phyloP scores from a whole-genome alignment of 2,329 filamentous ascomycete species.

The Cytospora paraplurivora region DNA sequence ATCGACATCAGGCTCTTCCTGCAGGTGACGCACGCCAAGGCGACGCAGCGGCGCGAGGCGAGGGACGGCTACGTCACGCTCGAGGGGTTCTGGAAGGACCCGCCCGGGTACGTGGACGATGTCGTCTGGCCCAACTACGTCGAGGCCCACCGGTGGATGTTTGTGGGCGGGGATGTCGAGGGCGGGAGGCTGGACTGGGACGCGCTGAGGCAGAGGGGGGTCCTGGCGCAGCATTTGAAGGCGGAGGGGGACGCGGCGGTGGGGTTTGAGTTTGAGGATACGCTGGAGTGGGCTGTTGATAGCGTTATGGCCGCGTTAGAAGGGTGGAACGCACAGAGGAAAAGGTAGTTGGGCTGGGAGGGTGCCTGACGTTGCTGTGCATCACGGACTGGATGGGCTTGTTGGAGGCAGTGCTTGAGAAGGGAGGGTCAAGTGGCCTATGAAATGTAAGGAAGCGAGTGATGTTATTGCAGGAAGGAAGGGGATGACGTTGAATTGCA shows the following conservation, averaged over 20 bases:
- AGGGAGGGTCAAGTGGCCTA: not conserved
- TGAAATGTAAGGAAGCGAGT: not conserved
- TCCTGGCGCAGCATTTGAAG: conserved; percentile 50
- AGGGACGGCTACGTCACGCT: conserved; percentile 77
- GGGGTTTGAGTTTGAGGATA: conserved; percentile 61
- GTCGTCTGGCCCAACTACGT: conserved; percentile 97
- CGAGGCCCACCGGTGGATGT: conserved; percentile 77
- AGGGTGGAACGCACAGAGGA: conserved; percentile 5
- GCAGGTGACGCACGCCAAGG: conserved; percentile 64
- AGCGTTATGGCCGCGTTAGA: conserved; percentile 55
- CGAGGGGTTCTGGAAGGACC: conserved; percentile 94
- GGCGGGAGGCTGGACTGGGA: conserved; percentile 50
- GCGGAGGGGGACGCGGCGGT: conserved; percentile 48
- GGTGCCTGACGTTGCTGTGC: not conserved
- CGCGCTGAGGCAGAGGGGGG: conserved; percentile 42
- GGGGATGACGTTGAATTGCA: not conserved
- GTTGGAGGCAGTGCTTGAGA: not conserved
- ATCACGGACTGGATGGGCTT: not conserved
- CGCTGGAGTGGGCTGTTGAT: conserved; percentile 70
- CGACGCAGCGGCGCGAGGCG: conserved; percentile 66
- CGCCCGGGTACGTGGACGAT: conserved; percentile 89
- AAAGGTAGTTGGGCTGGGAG: not conserved
- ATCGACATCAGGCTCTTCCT: conserved; percentile 82
- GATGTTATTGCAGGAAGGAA: not conserved
- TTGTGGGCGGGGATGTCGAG: conserved; percentile 69